phyloP scores from a whole-genome alignment of 2,329 filamentous ascomycete species.

The Cladosporium austrohemisphaericum region DNA sequence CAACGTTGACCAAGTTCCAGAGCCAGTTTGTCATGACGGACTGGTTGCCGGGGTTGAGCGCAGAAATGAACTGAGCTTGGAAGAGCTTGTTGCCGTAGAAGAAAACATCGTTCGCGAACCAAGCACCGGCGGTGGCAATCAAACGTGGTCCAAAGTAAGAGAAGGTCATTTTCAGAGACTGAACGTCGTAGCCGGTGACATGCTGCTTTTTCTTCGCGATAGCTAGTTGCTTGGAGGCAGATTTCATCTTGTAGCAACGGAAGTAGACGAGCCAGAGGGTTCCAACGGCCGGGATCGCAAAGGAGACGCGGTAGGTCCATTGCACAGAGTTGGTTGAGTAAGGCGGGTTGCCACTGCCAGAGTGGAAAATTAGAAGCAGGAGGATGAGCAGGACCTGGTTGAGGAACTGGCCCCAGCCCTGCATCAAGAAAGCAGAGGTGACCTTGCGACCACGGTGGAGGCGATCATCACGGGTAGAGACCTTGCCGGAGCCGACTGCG shows the following conservation, averaged over 20 bases:
- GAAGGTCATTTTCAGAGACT: constrained; percentile 74
- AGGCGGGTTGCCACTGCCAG: constrained; percentile 68
- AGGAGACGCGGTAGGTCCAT: constrained; percentile 88
- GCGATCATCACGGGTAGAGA: constrained; percentile 88
- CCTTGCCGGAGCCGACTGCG: constrained; percentile 75
- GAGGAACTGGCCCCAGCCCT: constrained; percentile 94
- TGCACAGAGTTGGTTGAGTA: constrained; percentile 76
- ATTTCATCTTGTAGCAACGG: constrained; percentile 90
- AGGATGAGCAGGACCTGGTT: constrained; percentile 90
- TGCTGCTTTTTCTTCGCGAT: constrained; percentile 79
- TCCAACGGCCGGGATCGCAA: constrained; percentile 83
- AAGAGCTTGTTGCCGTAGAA: constrained; percentile 99
- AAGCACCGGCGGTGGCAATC: constrained; percentile 78
- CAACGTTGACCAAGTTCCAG: constrained; percentile 89
- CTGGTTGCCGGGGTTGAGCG: constrained; percentile 64
- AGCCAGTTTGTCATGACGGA: constrained; percentile 80
- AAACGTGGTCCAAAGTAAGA: constrained; percentile 81
- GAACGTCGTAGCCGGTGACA: constrained; percentile 89
- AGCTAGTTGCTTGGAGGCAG: constrained; percentile 76
- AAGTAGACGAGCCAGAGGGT: constrained; percentile 96
- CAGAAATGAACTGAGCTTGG: constrained; percentile 82
- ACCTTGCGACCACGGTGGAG: constrained; percentile 95
- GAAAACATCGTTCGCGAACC: constrained; percentile 97
- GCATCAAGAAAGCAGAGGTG: constrained; percentile 94
- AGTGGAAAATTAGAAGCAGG: constrained; percentile 83